Evolutionary conservation across 2,329 filamentous ascomycete genomes (phyloP), one percentile per base, ranked within the genome.

Genomic region (Diaporthe velutina): DNA sequence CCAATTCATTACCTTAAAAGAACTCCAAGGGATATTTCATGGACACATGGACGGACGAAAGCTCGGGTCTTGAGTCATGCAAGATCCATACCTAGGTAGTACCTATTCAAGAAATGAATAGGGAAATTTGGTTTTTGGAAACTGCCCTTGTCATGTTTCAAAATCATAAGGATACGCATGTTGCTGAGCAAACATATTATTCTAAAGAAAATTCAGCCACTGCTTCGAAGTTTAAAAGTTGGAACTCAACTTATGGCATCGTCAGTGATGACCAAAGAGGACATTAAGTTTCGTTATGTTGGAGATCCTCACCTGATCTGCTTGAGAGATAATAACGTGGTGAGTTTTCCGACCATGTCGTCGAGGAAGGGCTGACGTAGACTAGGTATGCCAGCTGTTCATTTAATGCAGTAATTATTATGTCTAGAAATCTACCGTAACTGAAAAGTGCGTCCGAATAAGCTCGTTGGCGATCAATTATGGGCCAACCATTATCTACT

Each of bases 21-120:
- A 57, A 57, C 54, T n/a, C 54, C 54, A 57, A 57, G 48, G 54
- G 54, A 57, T 57, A 57, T 57, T 57, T 57, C 54, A 35, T 57
- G 54, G 54, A 57, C 54, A 57, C 54, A 57, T 57, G 19, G 54
- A 57, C 30, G 19, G 30, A 28, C 30, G 12, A 57, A 57, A n/a
- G 30, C 30, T 57, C 30, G 19, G 9, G 30, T 35, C 30, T 57
- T 57, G 54, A 57, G 54, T 57, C 54, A 57, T 57, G 54, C 30
- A 57, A 57, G 30, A 57, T 57, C 54, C 54, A 57, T 57, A 57
- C 52, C 52, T 55, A 7, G 52, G 54, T 12, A 13, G 54, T 57
- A 57, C 54, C 54, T 35, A 22, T 57, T 57, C 54, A 57, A 35
- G 54, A n/a, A 30, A 57, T 57, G 54, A 57, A 35, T 35, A 57